These are phyloP conservation scores for Metschnikowia gelsemii DNA, from an alignment of 805 yeast species.

Conservation along the genomic window DNA sequence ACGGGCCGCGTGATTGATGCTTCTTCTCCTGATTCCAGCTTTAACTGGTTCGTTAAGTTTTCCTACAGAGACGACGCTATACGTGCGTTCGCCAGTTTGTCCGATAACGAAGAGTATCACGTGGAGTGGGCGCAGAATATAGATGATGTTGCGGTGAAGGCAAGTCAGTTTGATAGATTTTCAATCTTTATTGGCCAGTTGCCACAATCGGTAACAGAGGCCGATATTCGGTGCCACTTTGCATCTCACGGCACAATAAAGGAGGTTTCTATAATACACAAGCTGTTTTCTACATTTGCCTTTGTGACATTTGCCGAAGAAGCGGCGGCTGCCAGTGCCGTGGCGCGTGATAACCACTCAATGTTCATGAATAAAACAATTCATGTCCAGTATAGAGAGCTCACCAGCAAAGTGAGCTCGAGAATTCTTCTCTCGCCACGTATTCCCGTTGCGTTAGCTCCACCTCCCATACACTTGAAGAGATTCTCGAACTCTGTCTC, in stretches of 20 bases:
- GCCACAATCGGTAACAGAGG: constrained; percentile 51
- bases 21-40: constrained; percentile 19
- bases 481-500: constrained; percentile 12
- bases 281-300: constrained; percentile 58
- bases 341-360: constrained; percentile 81
- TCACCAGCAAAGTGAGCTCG: constrained; percentile 23
- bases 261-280: constrained; percentile 55
- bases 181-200: constrained; percentile 83
- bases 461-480: constrained; percentile 71
- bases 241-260: constrained; percentile 63
- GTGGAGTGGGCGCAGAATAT: constrained; percentile 89
- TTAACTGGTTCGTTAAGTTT: constrained; percentile 72
- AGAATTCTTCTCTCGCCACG: constrained; percentile 30
- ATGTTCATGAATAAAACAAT: constrained; percentile 70
- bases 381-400: constrained; percentile 81
- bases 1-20: constrained; percentile 26
- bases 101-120: constrained; percentile 51
- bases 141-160: constrained; percentile 37
- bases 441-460: constrained; percentile 53
- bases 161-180: constrained; percentile 51
- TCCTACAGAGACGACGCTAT: constrained; percentile 86
- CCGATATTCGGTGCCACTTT: constrained; percentile 58
- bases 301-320: constrained; percentile 66
- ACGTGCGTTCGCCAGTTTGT: constrained; percentile 71
- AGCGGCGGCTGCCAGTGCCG: constrained; percentile 80